These are phyloP conservation scores for Mychonastes homosphaera DNA, from an alignment of 139 green algal genomes.

Conservation along the genomic window DNA sequence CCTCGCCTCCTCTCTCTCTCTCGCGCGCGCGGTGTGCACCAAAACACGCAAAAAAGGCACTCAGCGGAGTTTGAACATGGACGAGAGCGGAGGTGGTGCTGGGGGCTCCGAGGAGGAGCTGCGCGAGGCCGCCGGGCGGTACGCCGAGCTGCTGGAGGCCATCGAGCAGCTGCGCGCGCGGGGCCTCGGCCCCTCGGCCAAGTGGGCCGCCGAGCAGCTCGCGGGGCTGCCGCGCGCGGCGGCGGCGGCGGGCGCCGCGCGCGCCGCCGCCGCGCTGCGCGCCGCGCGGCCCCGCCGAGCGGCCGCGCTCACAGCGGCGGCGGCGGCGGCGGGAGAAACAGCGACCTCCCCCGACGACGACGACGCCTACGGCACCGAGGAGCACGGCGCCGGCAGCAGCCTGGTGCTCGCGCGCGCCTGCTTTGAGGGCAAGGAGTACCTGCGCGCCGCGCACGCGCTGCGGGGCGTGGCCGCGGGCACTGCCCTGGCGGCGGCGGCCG, in stretches of 20 bases:
- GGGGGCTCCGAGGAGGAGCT: too few relatives aligned
- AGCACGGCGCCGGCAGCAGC: not conserved
- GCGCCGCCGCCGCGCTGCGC: not conserved
- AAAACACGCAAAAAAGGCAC: too few relatives aligned
- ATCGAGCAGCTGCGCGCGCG: constrained; percentile 34
- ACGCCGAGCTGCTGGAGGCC: constrained; percentile 39
- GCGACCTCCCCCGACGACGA: too few relatives aligned
- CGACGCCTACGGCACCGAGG: too few relatives aligned
- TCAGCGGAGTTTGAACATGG: too few relatives aligned
- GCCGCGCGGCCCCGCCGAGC: not conserved
- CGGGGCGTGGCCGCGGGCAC: not conserved
- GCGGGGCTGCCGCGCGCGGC: constrained; percentile 33
- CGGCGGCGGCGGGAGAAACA: constrained; percentile 22
- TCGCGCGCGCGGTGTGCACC: too few relatives aligned
- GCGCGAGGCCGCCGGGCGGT: constrained; percentile 3
- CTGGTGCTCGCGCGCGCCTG: constrained; percentile 42
- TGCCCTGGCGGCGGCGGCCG: too few relatives aligned
- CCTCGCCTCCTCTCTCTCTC: too few relatives aligned
- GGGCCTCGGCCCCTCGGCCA: constrained; percentile 35
- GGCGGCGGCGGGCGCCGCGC: not conserved
- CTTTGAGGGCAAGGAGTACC: constrained; percentile 78
- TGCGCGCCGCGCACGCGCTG: constrained; percentile 55
- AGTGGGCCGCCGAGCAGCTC: constrained; percentile 68
- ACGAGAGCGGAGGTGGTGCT: too few relatives aligned
- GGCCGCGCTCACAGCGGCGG: not conserved